Conservation (phyloP, 352 stramenopile species). For the Blastocystis sp. region DNA sequence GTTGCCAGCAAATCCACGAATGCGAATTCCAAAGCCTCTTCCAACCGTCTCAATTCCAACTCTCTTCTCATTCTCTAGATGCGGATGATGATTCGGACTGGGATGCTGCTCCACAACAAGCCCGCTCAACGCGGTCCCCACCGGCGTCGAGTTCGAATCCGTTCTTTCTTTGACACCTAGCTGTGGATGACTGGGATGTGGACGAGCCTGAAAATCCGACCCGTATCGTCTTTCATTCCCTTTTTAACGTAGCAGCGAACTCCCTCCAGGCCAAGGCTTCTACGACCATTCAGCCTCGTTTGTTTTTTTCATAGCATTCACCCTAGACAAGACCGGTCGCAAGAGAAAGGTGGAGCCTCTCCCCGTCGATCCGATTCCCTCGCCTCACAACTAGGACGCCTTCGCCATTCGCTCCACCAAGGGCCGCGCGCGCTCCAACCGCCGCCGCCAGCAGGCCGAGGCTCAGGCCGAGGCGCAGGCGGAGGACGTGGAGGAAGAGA, state of each 20-base stretch:
- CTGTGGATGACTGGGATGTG: conserved; percentile 42
- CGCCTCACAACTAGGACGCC: conserved; percentile 18
- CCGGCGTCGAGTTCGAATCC: neutral
- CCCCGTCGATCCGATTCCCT: neutral
- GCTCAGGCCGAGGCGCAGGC: neutral
- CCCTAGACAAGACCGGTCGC: conserved; percentile 26
- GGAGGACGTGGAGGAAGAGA: neutral
- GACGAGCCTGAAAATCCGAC: neutral
- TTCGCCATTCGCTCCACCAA: conserved; percentile 52
- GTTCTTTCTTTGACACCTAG: neutral
- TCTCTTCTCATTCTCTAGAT: too few relatives aligned
- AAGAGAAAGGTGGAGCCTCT: conserved; percentile 47
- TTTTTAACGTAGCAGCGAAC: neutral
- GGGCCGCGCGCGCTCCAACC: conserved; percentile 6
- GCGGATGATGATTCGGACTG: neutral
- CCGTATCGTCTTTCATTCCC: neutral
- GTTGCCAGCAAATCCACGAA: neutral
- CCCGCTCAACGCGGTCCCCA: neutral
- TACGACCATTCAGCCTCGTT: conserved; percentile 4
- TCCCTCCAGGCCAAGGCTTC: neutral
- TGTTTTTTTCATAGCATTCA: neutral
- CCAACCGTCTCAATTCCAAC: too few relatives aligned
- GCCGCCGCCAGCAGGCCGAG: conserved; percentile 33
- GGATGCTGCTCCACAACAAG: neutral
- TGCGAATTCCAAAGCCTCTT: neutral